Base-by-base conservation (phyloP, 768 basidiomycete species). In the Leccinum rimulosum region DNA sequence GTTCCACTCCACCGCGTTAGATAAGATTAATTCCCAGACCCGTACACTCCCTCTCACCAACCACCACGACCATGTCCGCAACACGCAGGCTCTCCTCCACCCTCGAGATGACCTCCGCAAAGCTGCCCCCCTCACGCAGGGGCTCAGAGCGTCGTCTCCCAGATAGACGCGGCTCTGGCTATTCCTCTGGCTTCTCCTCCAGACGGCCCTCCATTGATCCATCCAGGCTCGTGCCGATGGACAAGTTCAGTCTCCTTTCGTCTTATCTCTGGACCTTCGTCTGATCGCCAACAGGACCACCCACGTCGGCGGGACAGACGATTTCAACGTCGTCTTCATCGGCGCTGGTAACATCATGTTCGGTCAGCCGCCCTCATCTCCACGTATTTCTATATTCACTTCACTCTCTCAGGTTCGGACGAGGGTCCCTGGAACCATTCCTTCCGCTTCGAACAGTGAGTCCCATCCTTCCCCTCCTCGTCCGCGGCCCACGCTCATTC, bases 341-440 rank as follows among this genome's bases (percentile, higher is more conserved):
- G 95, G 95, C 53, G 95, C 95, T 28, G 95, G 95, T 15, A 96
- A 97, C 77, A 95, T 98, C 77, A 97, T 97, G 94, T 98, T 98
- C 71, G 95, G 95, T 85, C 55, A 57, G 76, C 59, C 36, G 31
- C n/a, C 40, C 54, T 47, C 36, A 56, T 58, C 28, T 33, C 27
- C 12, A 14, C n/a, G 48, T 31, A 19, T 33, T 25, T 25, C 25
- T 25, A 25, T 25, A 25, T 3, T 61, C 47, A 70, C 56, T 14
- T 36, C 38, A 15, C 25, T 17, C 54, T 47, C 48, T 27, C 71
- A 93, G 91, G 91, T 59, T 93, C 90, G 52, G 84, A 86, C 47
- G 91, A 93, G 70, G 93, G 92, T 47, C 93, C 92, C 19, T 95
- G 92, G 92, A 93, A 95, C 73, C 92, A 94, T 71, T 93, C 90